Evolutionary conservation across 1,139 yeast genomes (phyloP).

Genomic region (Taphrina communis): DNA sequence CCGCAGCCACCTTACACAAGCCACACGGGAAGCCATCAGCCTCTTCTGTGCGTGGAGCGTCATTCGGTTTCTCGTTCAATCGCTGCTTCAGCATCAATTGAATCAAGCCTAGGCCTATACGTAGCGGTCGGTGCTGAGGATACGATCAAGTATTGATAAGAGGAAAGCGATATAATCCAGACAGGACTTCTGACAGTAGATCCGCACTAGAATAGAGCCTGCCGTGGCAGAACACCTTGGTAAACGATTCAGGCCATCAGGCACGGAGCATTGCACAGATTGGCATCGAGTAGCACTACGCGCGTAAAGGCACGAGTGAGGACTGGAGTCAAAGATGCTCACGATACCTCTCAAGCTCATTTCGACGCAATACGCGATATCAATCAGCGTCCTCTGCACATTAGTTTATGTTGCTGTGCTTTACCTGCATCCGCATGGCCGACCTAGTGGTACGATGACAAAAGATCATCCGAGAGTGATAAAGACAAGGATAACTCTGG

Average conservation of each 20-base stretch:
- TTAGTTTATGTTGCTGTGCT: conserved; percentile 51
- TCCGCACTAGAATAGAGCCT: too few species aligned
- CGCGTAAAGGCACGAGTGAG: neutral
- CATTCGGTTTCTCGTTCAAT: neutral
- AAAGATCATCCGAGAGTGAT: conserved; percentile 54
- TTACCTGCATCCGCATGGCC: conserved; percentile 48
- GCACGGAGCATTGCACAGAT: too few species aligned
- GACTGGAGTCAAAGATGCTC: neutral
- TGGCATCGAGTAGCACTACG: too few species aligned
- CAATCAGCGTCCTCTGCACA: conserved; percentile 46
- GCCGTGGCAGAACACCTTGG: too few species aligned
- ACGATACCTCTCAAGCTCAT: conserved; percentile 23
- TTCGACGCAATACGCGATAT: conserved; percentile 50
- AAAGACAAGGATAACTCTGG: conserved; percentile 52
- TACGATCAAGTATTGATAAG: too few species aligned
- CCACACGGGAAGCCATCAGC: neutral
- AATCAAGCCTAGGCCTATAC: too few species aligned
- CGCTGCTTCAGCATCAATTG: neutral
- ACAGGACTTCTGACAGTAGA: too few species aligned
- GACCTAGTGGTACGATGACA: conserved; percentile 49
- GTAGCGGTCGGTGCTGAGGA: too few species aligned
- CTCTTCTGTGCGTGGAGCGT: neutral
- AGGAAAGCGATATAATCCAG: too few species aligned
- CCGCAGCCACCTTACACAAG: neutral
- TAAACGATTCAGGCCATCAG: too few species aligned